These are phyloP conservation scores for Boletus calvinii DNA, from an alignment of 1,284 basidiomycete species.

Conservation along the genomic window DNA sequence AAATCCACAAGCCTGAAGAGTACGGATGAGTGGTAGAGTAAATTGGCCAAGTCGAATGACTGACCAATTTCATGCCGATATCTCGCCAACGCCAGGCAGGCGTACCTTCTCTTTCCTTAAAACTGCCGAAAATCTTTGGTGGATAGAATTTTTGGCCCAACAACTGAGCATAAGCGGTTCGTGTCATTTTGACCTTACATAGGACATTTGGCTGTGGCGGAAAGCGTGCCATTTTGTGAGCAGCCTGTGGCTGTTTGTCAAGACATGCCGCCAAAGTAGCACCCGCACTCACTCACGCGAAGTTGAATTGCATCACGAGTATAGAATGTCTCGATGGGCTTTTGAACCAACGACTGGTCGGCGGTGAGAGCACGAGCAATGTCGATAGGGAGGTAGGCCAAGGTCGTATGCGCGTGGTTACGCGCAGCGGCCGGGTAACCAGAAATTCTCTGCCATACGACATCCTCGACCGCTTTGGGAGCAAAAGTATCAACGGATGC, in stretches of 20 bases:
- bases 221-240: conserved; percentile 86
- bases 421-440: conserved; percentile 71
- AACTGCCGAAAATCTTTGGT: conserved; percentile 85
- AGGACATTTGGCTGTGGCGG: conserved; percentile 67
- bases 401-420: conserved; percentile 77
- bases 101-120: conserved; percentile 60
- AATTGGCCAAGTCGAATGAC: background rate
- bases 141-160: conserved; percentile 90
- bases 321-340: conserved; percentile 88
- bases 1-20: conserved; percentile 79
- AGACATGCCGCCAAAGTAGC: background rate
- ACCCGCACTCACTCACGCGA: conserved; percentile 58
- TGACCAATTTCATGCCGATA: conserved; percentile 86
- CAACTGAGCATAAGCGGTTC: conserved; percentile 91
- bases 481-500: conserved; percentile 54
- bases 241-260: conserved; percentile 50
- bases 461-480: conserved; percentile 54
- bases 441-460: conserved; percentile 67
- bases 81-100: conserved; percentile 75
- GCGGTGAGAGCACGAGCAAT: conserved; percentile 70
- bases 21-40: background rate
- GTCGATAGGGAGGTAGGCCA: conserved; percentile 77
- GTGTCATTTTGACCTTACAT: conserved; percentile 71
- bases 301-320: conserved; percentile 88
- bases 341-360: conserved; percentile 75